phyloP scores from a whole-genome alignment of 176 grass and related monocot genomes.

The Leersia perrieri region DNA sequence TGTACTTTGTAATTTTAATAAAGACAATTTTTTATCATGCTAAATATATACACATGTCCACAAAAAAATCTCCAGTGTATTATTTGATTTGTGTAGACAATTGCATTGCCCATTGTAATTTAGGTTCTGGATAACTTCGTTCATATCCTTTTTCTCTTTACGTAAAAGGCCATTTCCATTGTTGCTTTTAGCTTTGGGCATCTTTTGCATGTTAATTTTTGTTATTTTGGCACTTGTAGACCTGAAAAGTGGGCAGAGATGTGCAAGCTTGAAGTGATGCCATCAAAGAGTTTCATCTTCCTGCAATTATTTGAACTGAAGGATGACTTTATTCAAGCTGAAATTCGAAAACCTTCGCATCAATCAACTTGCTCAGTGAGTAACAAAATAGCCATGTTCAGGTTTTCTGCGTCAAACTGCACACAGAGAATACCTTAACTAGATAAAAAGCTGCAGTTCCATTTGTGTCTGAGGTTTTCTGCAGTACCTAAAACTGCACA shows the following conservation, averaged over 20 bases:
- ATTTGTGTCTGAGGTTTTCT: no score
- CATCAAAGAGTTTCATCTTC: constrained; percentile 79
- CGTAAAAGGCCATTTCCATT: neutral
- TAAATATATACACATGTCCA: neutral
- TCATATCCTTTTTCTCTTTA: constrained; percentile 8
- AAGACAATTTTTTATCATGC: neutral
- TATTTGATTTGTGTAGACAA: neutral
- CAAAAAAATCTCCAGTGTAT: constrained; percentile 4
- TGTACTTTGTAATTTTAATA: neutral
- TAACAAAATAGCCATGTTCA: constrained; percentile 36
- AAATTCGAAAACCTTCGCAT: constrained; percentile 74
- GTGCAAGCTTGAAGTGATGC: constrained; percentile 78
- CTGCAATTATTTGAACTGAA: constrained; percentile 88
- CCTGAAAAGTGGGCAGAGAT: constrained; percentile 63
- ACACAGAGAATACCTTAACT: no score
- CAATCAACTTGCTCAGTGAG: constrained; percentile 77
- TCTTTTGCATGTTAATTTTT: neutral
- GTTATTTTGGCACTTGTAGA: constrained; percentile 40
- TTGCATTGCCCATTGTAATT: neutral
- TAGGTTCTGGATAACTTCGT: neutral
- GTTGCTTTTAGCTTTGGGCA: neutral
- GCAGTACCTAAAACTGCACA: no score
- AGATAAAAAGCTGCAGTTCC: no score
- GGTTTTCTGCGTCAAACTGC: constrained; percentile 2
- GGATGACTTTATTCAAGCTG: constrained; percentile 85